Evolutionary conservation across 768 basidiomycete species (phyloP), one percentile per base, ranked within the genome.

Genomic region (Clitopilus hobsonii): DNA sequence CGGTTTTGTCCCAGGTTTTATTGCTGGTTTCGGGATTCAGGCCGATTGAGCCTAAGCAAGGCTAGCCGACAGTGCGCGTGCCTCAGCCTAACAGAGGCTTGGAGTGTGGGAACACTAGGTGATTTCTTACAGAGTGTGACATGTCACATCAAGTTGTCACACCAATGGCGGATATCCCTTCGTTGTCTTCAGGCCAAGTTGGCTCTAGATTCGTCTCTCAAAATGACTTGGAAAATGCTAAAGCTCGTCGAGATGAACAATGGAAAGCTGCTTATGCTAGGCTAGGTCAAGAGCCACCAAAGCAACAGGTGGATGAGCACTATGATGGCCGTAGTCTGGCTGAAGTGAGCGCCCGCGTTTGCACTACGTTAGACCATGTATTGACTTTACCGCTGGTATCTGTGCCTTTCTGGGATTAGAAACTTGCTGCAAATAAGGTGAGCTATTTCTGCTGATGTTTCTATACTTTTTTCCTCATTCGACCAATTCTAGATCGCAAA

Each of bases 241-340:
- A 83, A 53, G 74, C 80, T 6, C 76, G 84, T 26, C 75, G 84
- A 58, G 91, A 94, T 5, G 90, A 90, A 62, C 89, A 91, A 62
- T 94, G 91, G 91, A 90, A 86, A 63, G 91, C 91, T 13, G 91
- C 91, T 24, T 94, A 93, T 69, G 91, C 91, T 38, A 81, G 89
- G 89, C 77, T 93, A 8, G 91, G 91, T 50, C 92, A 93, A 67
- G 90, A 89, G 54, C 91, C 91, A 7, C 91, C 89, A 2, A 82
- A 85, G 5, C 82, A 80, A 63, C 89, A 86, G 32, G 76, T 76
- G 25, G 89, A 91, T 62, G 91, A 92, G 54, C 75, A 75, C 2
- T 91, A 85, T 64, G 91, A 94, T 67, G 91, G 91, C 51, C 77
- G 91, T 61, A 92, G 91, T 69, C 77, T 94, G 38, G 91, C 91